Evolutionary conservation across 345 rosid species (phyloP).

Genomic region (Cardamine chenopodiifolia): DNA sequence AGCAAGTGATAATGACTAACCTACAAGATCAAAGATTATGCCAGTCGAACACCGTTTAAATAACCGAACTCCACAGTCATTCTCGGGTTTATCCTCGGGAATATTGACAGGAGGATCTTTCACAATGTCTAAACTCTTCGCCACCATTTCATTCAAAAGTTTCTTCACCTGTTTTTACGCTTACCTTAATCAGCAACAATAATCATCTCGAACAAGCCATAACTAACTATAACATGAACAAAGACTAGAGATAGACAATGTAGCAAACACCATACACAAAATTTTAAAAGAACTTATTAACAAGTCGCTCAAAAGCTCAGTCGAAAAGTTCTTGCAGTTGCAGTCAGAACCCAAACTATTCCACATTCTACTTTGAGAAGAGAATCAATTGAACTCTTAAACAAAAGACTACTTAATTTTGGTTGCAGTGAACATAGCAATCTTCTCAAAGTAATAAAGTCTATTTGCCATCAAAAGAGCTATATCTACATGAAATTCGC

Average conservation of each 20-base stretch:
- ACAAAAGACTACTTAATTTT: neutral
- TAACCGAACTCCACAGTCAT: slow-evolving; percentile 65
- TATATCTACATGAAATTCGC: neutral
- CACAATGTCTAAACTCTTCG: slow-evolving; percentile 58
- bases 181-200: slow-evolving; percentile 8
- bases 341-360: too few relatives aligned
- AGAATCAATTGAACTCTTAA: neutral
- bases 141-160: slow-evolving; percentile 71
- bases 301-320: too few relatives aligned
- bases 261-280: neutral
- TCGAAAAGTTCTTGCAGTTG: too few relatives aligned
- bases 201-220: neutral
- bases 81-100: slow-evolving; percentile 38
- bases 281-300: neutral
- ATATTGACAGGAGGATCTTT: slow-evolving; percentile 40
- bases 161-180: slow-evolving; percentile 63
- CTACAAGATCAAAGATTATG: slow-evolving; percentile 65
- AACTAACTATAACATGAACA: slow-evolving; percentile 2
- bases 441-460: neutral
- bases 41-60: slow-evolving; percentile 69
- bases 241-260: neutral
- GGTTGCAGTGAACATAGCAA: neutral
- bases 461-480: slow-evolving; percentile 5
- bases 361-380: neutral
- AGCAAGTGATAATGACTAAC: slow-evolving; percentile 41